Conservation (phyloP, 805 yeast genomes). For the Saccharomycopsis oosterbeekiorum region DNA sequence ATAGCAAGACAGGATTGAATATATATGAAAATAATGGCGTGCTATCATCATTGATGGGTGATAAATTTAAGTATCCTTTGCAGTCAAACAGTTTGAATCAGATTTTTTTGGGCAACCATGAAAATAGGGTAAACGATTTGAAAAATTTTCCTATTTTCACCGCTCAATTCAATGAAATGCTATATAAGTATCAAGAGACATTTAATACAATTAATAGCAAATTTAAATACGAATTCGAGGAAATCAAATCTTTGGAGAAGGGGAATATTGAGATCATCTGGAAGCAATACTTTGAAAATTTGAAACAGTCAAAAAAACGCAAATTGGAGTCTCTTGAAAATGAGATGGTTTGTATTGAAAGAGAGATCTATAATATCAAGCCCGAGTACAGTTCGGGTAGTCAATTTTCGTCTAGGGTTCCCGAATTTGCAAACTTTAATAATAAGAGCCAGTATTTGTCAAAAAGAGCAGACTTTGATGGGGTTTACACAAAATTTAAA, state of each 20-base stretch:
- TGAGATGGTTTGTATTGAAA: conserved; percentile 7
- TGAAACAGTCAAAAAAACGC: not conserved
- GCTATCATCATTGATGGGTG: no score
- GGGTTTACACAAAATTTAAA: not conserved
- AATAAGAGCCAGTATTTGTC: not conserved
- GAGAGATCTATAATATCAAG: conserved; percentile 7
- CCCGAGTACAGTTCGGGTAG: not conserved
- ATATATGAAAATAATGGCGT: not conserved
- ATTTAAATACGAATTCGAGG: conserved; percentile 6
- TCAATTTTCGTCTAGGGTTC: not conserved
- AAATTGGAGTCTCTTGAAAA: not conserved
- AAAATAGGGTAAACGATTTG: not conserved
- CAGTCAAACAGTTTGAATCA: not conserved
- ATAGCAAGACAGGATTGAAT: not conserved
- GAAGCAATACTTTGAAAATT: conserved; percentile 6
- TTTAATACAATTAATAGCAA: not conserved
- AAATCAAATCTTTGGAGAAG: conserved; percentile 2
- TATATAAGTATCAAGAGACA: not conserved
- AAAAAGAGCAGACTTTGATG: not conserved
- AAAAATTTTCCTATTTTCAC: conserved; percentile 4
- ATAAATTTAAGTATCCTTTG: not conserved
- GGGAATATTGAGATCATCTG: conserved; percentile 3
- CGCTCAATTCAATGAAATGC: not conserved
- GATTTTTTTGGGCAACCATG: not conserved
- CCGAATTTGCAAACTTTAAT: not conserved